These are phyloP conservation scores for Pisolithus thermaeus DNA, from an alignment of 1,284 basidiomycete species.

Conservation along the genomic window DNA sequence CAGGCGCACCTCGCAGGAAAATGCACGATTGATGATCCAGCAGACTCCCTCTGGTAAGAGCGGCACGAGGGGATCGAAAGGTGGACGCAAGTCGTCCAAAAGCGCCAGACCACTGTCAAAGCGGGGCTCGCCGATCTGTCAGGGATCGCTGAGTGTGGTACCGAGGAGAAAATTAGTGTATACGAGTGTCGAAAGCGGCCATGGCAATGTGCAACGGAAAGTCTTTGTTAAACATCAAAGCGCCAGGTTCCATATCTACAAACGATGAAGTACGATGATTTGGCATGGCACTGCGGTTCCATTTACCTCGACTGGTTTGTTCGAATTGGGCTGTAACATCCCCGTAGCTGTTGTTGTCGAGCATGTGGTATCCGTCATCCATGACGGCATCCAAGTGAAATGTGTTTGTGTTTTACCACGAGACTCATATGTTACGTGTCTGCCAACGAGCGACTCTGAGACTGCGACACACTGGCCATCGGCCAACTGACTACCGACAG, in stretches of 20 bases:
- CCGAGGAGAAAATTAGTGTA: conserved; percentile 1
- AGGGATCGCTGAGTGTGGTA: conserved; percentile 10
- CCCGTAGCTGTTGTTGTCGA: conserved; percentile 52
- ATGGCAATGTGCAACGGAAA: conserved; percentile 81
- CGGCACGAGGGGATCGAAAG: conserved; percentile 62
- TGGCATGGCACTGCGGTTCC: background rate
- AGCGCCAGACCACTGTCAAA: conserved; percentile 78
- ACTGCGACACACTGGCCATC: conserved; percentile 1
- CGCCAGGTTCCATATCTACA: conserved; percentile 61
- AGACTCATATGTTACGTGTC: too few species aligned
- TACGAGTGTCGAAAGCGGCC: conserved; percentile 77
- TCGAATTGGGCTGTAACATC: conserved; percentile 57
- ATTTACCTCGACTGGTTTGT: conserved; percentile 50
- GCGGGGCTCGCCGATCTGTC: conserved; percentile 82
- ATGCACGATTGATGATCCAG: conserved; percentile 79
- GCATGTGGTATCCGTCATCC: conserved; percentile 29
- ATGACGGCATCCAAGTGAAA: conserved; percentile 8
- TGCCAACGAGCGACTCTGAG: background rate
- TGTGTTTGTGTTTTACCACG: too few species aligned
- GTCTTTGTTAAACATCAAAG: conserved; percentile 62
- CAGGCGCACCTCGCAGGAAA: conserved; percentile 71
- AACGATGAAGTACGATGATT: background rate
- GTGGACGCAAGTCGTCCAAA: conserved; percentile 36
- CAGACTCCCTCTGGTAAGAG: conserved; percentile 74
- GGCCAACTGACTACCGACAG: background rate